Evolutionary conservation across 139 green algal genomes (phyloP), one percentile per base, ranked within the genome.

Genomic region (Nannochloris sp.): DNA sequence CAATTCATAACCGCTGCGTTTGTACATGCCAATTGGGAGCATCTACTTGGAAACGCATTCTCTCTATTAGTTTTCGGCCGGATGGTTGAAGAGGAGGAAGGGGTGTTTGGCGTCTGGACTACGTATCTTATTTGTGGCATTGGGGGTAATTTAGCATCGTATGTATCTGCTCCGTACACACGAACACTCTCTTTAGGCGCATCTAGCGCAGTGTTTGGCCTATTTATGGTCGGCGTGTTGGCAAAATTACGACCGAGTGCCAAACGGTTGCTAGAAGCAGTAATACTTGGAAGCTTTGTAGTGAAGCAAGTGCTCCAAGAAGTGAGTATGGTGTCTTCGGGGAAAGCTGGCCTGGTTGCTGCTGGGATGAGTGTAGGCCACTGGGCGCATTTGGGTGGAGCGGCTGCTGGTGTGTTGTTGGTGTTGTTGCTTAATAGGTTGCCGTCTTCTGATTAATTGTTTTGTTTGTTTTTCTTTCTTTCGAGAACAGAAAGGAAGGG

Each of bases 221-320:
- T 90, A 1, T 90, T 90, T 57, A 79, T 81, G n/a, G 76, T 90
- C 24, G 70, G 51, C 15, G 78, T 83, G 23, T 51, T 90, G 5
- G 56, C 76, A 31, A 86, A 86, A 54, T 59, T 85, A 12, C 53
- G 57, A 38, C 71, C 65, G 14, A 77, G 67, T 9, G 54, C 74
- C n/a, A 61, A 67, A 46, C 75, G 68, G 45, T 59, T 90, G 23
- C 47, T 90, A 9, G 83, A 90, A 64, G 64, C 68, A 10, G 55
- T 79, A 5, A 82, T 90, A 24, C 64, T 90, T 5, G 83, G 83
- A 9, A 64, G 75, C 55, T 89, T 87, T 55, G 83, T 90, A 19
- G 35, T 81, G 8, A 68, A 81, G 47, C 76, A 84, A 65, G 67
- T 89, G n/a, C 24, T 58, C 10, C 31, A 48, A n/a, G 71, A 78